Conservation (phyloP, 2,329 filamentous ascomycete species). For the Colletotrichum graminicola region DNA sequence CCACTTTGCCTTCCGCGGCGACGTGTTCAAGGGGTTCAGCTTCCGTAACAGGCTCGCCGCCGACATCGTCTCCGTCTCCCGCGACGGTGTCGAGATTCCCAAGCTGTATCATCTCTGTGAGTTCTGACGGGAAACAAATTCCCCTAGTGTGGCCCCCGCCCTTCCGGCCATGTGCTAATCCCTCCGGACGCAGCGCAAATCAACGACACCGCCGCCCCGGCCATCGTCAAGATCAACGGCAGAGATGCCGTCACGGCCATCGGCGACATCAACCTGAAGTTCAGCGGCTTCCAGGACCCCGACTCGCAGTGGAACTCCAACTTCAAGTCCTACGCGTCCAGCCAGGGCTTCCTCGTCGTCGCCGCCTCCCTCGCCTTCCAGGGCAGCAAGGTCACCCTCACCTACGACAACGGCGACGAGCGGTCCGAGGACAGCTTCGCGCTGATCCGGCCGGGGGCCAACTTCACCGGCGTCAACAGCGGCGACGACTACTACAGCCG, state of each 20-base stretch:
- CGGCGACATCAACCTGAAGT: constrained; percentile 58
- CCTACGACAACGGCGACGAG: constrained; percentile 50
- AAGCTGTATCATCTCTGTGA: constrained; percentile 66
- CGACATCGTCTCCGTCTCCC: constrained; percentile 69
- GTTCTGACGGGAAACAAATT: constrained; percentile 25
- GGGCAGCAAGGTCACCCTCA: constrained; percentile 49
- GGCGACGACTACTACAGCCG: constrained; percentile 53
- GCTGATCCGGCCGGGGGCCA: constrained; percentile 44
- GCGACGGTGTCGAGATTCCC: constrained; percentile 69
- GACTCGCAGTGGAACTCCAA: constrained; percentile 65
- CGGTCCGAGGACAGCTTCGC: constrained; percentile 47
- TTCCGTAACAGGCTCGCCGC: constrained; percentile 52
- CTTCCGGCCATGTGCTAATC: not conserved
- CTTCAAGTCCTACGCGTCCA: constrained; percentile 48
- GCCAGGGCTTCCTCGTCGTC: constrained; percentile 42
- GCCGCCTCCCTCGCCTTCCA: constrained; percentile 47
- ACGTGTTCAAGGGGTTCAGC: constrained; percentile 65
- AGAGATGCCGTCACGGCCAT: constrained; percentile 63
- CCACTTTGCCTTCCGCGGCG: constrained; percentile 70
- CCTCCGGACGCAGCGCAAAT: constrained; percentile 25
- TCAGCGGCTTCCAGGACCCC: constrained; percentile 64
- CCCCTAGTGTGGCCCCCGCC: no score
- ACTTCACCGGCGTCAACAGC: constrained; percentile 49
- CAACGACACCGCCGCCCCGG: constrained; percentile 48
- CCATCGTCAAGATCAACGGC: constrained; percentile 69